A percentile compares a stretch with the other conserved stretches of the same genome.
Conservation (phyloP, 192 early-diverging fungal species). For the Pecoramyces ruminantium region DNA sequence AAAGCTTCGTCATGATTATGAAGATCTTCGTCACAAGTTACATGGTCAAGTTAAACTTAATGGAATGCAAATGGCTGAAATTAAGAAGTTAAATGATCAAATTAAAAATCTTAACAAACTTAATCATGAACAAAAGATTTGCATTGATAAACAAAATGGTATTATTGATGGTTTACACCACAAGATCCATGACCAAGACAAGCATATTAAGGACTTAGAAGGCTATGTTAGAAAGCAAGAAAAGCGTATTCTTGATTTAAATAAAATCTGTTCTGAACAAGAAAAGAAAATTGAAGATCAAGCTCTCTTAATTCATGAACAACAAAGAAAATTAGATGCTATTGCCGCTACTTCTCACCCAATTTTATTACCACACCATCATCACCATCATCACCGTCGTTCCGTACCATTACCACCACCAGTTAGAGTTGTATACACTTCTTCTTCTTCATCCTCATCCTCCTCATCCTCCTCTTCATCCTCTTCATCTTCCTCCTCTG, state of each 20-base stretch:
- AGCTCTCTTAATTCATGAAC: neutral
- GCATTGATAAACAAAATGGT: neutral
- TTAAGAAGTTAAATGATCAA: neutral
- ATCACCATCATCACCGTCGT: neutral
- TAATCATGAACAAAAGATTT: neutral
- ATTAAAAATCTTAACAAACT: neutral
- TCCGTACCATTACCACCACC: neutral
- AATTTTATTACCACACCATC: neutral
- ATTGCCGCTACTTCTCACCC: neutral
- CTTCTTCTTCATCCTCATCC: neutral
- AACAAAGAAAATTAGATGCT: neutral
- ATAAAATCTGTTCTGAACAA: neutral
- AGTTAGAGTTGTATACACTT: neutral
- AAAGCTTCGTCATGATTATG: neutral
- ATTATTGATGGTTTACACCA: neutral
- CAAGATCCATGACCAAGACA: neutral
- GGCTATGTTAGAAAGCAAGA: neutral
- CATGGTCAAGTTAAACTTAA: neutral
- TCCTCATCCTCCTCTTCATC: too few relatives aligned
- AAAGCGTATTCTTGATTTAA: neutral
- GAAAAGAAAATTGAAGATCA: neutral
- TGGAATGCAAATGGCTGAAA: neutral
- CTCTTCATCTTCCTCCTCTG: neutral
- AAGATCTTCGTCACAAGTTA: neutral
- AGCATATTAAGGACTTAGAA: neutral